phyloP scores from a whole-genome alignment of 129 eudicot genomes.

The Tagetes patula region DNA sequence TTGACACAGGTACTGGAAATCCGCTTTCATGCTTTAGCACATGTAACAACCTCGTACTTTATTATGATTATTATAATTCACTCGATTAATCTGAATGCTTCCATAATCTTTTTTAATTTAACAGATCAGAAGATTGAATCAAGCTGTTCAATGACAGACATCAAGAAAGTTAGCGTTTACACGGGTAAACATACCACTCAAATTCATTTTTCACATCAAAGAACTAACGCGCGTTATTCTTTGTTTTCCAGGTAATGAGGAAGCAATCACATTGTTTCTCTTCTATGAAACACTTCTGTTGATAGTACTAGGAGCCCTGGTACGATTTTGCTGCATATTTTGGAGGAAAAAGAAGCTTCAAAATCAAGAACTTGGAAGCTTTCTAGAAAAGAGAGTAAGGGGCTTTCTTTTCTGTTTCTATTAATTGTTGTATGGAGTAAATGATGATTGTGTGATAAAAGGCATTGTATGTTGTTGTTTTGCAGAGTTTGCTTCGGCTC shows the following conservation, averaged over 20 bases:
- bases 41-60: conserved; percentile 45
- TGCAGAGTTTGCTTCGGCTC: conserved; percentile 72
- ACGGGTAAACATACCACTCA: conserved; percentile 45
- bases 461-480: conserved; percentile 13
- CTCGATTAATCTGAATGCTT: not conserved
- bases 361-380: conserved; percentile 66
- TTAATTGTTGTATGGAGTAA: not conserved
- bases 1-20: conserved; percentile 69
- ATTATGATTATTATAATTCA: not conserved
- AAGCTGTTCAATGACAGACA: conserved; percentile 61
- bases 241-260: conserved; percentile 60
- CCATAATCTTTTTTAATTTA: not conserved
- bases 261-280: conserved; percentile 64
- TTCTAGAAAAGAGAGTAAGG: conserved; percentile 89
- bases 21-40: conserved; percentile 73
- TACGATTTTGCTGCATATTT: conserved; percentile 76
- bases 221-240: not conserved
- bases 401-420: not conserved
- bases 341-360: conserved; percentile 89
- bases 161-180: conserved; percentile 51
- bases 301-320: conserved; percentile 55
- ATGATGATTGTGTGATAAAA: too few species aligned
- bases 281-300: conserved; percentile 58
- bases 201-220: not conserved
- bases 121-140: conserved; percentile 72